These are phyloP conservation scores for Jamesozyma rosinii DNA, from an alignment of 805 yeast species.

Conservation along the genomic window DNA sequence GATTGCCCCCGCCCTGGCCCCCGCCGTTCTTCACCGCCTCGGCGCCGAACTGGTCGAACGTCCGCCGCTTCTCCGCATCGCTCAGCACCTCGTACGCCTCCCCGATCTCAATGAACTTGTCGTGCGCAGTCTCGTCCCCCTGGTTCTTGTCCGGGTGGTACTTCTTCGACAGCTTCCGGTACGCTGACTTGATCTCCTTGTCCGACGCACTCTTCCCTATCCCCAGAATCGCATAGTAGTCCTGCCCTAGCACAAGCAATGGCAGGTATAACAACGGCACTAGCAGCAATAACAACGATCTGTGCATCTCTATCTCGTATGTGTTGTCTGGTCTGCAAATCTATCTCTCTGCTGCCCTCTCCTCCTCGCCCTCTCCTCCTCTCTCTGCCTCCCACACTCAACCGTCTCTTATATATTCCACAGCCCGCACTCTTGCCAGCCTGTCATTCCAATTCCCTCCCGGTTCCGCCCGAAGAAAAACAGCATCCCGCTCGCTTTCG, in stretches of 20 bases:
- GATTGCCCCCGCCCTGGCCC: slow-evolving; percentile 34
- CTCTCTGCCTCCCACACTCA: too few relatives aligned
- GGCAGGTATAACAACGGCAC: slow-evolving; percentile 2
- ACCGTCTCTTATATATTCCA: too few relatives aligned
- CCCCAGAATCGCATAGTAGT: slow-evolving; percentile 59
- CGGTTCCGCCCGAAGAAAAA: too few relatives aligned
- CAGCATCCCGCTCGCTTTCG: too few relatives aligned
- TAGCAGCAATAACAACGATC: neutral
- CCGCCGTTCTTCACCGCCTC: slow-evolving; percentile 58
- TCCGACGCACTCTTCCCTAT: slow-evolving; percentile 61
- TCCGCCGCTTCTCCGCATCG: slow-evolving; percentile 56
- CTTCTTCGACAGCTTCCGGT: slow-evolving; percentile 69
- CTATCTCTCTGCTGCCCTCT: too few relatives aligned
- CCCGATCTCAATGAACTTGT: slow-evolving; percentile 80
- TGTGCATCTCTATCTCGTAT: too few relatives aligned
- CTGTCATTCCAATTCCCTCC: too few relatives aligned
- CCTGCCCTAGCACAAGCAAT: slow-evolving; percentile 29
- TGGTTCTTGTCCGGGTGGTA: slow-evolving; percentile 94
- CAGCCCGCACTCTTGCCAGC: too few relatives aligned
- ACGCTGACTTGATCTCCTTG: slow-evolving; percentile 76
- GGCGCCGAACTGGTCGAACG: slow-evolving; percentile 70
- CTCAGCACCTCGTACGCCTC: slow-evolving; percentile 84
- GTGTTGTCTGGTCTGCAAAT: too few relatives aligned
- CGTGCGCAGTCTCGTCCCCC: slow-evolving; percentile 72
- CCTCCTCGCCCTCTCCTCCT: too few relatives aligned